phyloP scores from a whole-genome alignment of 106 monocot genomes.

The Platanthera zijinensis region DNA sequence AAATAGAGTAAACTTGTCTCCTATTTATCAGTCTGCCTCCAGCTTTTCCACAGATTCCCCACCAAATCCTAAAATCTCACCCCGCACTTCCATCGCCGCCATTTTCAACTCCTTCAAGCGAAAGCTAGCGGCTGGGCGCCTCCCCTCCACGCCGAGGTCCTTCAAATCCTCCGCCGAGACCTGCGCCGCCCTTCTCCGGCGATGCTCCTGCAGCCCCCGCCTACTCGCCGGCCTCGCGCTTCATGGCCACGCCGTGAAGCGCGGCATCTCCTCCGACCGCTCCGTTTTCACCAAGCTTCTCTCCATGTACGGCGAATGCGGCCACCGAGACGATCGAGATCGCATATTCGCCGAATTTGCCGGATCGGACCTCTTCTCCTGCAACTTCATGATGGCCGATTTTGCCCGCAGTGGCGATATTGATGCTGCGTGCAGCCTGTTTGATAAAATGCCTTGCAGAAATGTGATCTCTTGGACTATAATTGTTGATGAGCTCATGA shows the following conservation, averaged over 20 bases:
- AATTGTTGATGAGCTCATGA: constrained; percentile 54
- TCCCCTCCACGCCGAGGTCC: neutral
- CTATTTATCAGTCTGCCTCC: neutral
- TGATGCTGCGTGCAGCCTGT: neutral
- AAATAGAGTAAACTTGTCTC: neutral
- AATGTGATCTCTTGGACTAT: constrained; percentile 18
- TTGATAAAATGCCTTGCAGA: constrained; percentile 2
- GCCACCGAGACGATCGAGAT: neutral
- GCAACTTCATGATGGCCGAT: constrained; percentile 3
- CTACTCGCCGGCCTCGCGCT: neutral
- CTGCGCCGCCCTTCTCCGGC: constrained; percentile 7
- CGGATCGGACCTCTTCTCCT: neutral
- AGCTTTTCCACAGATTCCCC: neutral
- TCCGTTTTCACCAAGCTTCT: constrained; percentile 7
- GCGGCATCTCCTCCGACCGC: constrained; percentile 6
- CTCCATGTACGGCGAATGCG: constrained; percentile 1
- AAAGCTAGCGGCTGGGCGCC: constrained; percentile 2
- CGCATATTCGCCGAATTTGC: constrained; percentile 1
- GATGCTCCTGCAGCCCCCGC: constrained; percentile 3
- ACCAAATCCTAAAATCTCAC: neutral
- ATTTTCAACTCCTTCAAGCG: constrained; percentile 4
- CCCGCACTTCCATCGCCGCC: neutral
- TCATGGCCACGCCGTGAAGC: constrained; percentile 4
- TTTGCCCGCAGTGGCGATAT: neutral
- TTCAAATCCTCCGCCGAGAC: constrained; percentile 9